These are phyloP conservation scores for Monascus ruber DNA, from an alignment of 2,329 filamentous ascomycete genomes.

Conservation along the genomic window DNA sequence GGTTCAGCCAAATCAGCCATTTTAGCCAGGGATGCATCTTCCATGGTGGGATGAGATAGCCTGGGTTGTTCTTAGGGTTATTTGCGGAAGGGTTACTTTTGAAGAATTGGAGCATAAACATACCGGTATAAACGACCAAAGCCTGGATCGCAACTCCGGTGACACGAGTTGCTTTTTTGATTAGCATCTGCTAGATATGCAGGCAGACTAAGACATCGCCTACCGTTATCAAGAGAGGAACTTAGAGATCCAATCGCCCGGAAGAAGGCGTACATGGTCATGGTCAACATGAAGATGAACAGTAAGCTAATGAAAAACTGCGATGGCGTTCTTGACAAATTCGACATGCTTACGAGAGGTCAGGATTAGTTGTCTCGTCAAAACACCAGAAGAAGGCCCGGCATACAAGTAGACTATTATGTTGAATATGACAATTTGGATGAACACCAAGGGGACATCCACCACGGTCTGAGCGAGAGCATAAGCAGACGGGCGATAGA, in stretches of 20 bases:
- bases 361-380: conserved; percentile 3
- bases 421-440: too few relatives aligned
- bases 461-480: too few relatives aligned
- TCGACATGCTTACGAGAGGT: conserved; percentile 35
- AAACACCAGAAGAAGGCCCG: too few relatives aligned
- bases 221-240: conserved; percentile 38
- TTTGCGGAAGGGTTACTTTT: background rate
- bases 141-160: conserved; percentile 39
- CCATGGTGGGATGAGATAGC: conserved; percentile 51
- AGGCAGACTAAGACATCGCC: background rate
- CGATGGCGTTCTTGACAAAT: conserved; percentile 43
- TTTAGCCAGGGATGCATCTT: conserved; percentile 54
- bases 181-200: conserved; percentile 2
- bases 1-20: conserved; percentile 56
- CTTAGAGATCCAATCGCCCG: conserved; percentile 39
- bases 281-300: conserved; percentile 43
- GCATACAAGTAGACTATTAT: too few relatives aligned
- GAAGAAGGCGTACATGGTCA: conserved; percentile 46
- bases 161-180: conserved; percentile 34
- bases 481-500: too few relatives aligned
- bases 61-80: conserved; percentile 17
- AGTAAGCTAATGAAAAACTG: conserved; percentile 53
- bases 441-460: too few relatives aligned
- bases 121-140: conserved; percentile 47
- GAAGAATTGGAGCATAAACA: background rate